These are phyloP conservation scores for Daldinia loculata DNA, from an alignment of 495 filamentous ascomycete genomes.

Conservation along the genomic window DNA sequence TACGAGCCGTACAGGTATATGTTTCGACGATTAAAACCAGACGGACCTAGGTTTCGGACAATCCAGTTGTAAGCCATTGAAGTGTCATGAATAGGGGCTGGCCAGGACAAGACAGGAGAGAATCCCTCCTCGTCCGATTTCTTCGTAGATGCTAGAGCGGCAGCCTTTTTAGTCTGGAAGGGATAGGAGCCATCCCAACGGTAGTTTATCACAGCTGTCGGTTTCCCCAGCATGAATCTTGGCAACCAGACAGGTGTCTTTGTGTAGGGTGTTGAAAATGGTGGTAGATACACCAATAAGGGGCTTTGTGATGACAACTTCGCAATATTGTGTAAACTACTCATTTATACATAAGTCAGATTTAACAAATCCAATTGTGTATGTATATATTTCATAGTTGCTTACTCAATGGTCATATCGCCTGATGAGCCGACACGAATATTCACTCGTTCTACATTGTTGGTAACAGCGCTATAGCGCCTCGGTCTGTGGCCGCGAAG, in stretches of 20 bases:
- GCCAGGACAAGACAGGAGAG: constrained; percentile 49
- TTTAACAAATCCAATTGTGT: not conserved
- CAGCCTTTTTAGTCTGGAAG: not conserved
- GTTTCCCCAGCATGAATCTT: constrained; percentile 43
- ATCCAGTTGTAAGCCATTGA: constrained; percentile 58
- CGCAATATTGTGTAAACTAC: constrained; percentile 49
- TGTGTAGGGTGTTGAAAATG: constrained; percentile 39
- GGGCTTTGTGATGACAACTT: constrained; percentile 39
- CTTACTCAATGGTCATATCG: constrained; percentile 43
- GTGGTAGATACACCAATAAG: constrained; percentile 51
- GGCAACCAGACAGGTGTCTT: constrained; percentile 38
- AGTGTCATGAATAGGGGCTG: constrained; percentile 59
- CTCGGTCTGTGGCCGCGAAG: constrained; percentile 17
- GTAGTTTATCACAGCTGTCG: constrained; percentile 55
- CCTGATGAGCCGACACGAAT: constrained; percentile 44
- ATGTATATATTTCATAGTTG: not conserved
- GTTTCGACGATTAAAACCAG: constrained; percentile 38
- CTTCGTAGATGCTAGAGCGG: constrained; percentile 3
- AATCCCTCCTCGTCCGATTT: constrained; percentile 10
- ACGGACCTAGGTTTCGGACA: constrained; percentile 45
- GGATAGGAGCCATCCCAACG: constrained; percentile 44
- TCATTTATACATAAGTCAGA: not conserved
- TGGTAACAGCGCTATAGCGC: constrained; percentile 31
- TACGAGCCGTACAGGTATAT: constrained; percentile 60
- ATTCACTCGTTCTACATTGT: constrained; percentile 35